Conservation (phyloP, 1,139 yeast species). For the Diutina rugosa region DNA sequence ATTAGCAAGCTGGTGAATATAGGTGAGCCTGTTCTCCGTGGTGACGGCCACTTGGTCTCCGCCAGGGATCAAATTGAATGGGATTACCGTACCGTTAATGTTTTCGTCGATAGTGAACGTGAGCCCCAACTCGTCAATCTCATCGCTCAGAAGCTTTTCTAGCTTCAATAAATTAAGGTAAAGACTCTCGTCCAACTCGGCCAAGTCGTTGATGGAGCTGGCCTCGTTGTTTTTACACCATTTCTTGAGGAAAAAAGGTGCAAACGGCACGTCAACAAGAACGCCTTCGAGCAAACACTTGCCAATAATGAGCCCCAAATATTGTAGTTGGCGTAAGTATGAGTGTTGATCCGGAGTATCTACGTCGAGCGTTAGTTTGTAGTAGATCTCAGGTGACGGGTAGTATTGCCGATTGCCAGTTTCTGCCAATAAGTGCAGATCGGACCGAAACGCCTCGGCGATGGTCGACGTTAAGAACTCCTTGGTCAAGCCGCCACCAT, state of each 20-base stretch:
- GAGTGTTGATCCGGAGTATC: slow-evolving; percentile 16
- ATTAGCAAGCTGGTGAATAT: slow-evolving; percentile 67
- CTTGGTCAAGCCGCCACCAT: slow-evolving; percentile 94
- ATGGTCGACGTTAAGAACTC: slow-evolving; percentile 73
- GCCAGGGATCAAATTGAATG: slow-evolving; percentile 44
- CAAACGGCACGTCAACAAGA: slow-evolving; percentile 71
- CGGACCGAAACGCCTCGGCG: slow-evolving; percentile 47
- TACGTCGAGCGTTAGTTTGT: slow-evolving; percentile 12
- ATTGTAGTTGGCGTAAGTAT: slow-evolving; percentile 34
- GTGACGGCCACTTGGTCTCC: slow-evolving; percentile 49
- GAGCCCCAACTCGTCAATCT: slow-evolving; percentile 46
- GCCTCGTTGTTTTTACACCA: slow-evolving; percentile 19
- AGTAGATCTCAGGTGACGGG: slow-evolving; percentile 55
- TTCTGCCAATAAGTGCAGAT: slow-evolving; percentile 31
- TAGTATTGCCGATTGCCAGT: slow-evolving; percentile 50
- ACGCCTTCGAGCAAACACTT: slow-evolving; percentile 84
- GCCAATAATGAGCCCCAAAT: slow-evolving; percentile 75
- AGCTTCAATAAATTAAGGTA: slow-evolving; percentile 56
- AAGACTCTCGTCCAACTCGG: slow-evolving; percentile 54
- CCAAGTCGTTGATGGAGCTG: slow-evolving; percentile 68
- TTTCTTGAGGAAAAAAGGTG: slow-evolving; percentile 74
- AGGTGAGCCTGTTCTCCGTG: slow-evolving; percentile 51
- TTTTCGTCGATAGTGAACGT: slow-evolving; percentile 49
- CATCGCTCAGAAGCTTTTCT: slow-evolving; percentile 40
- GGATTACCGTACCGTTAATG: slow-evolving; percentile 21